Evolutionary conservation across 164 flowering plant genomes (phyloP).

Genomic region (Vitis labrusca): DNA sequence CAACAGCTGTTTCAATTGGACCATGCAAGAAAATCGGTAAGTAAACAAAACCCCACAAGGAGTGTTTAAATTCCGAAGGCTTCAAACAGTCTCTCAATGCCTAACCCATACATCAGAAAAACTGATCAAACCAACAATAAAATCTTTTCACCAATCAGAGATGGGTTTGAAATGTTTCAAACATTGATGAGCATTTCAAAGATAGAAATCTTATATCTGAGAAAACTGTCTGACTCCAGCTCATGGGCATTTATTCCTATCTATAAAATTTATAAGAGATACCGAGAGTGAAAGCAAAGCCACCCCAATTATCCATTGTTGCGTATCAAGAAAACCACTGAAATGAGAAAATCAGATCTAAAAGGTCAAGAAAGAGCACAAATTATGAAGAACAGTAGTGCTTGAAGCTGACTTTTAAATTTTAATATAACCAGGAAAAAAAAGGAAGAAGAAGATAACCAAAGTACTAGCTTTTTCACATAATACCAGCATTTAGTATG

Average conservation of each 20-base stretch:
- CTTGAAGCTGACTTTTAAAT: not conserved
- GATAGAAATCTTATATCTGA: not conserved
- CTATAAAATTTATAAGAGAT: not conserved
- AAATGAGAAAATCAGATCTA: not conserved
- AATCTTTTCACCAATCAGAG: not conserved
- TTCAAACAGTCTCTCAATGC: no score
- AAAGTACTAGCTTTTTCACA: not conserved
- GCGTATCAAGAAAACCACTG: not conserved
- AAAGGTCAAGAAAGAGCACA: not conserved
- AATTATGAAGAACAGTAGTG: not conserved
- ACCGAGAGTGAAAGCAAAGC: not conserved
- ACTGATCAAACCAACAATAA: not conserved
- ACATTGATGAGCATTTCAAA: not conserved
- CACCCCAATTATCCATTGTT: not conserved
- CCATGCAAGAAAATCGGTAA: not conserved
- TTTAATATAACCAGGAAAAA: not conserved
- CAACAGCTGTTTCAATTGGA: not conserved
- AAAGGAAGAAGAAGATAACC: not conserved
- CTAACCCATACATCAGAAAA: no score
- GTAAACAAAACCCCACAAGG: not conserved
- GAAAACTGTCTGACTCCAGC: not conserved
- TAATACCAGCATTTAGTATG: not conserved
- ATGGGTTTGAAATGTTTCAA: not conserved
- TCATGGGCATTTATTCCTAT: not conserved
- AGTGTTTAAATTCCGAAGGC: no score